Evolutionary conservation across 1,139 yeast species (phyloP).

Genomic region (Lodderomyces metapsilosis): DNA sequence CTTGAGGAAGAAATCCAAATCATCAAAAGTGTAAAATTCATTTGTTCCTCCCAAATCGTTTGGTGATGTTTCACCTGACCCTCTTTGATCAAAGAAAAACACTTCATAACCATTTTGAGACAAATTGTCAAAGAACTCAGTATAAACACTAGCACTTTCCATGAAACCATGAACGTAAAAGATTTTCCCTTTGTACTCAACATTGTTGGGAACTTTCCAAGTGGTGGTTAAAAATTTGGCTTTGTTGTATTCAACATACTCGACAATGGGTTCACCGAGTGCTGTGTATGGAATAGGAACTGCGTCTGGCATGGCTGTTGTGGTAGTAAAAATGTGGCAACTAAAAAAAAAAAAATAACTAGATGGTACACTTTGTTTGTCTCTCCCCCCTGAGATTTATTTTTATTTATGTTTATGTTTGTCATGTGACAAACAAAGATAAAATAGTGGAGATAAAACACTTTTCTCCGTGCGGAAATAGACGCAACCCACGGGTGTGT

Average conservation of each 20-base stretch:
- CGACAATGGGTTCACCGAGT: conserved; percentile 28
- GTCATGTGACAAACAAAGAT: too few species aligned
- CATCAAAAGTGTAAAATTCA: conserved; percentile 63
- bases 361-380: too few species aligned
- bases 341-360: too few species aligned
- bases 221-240: conserved; percentile 40
- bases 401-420: too few species aligned
- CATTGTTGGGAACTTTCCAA: conserved; percentile 39
- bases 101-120: conserved; percentile 66
- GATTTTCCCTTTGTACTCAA: conserved; percentile 51
- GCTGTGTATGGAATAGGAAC: conserved; percentile 34
- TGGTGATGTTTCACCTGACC: conserved; percentile 76
- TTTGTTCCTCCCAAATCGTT: conserved; percentile 65
- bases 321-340: too few species aligned
- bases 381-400: too few species aligned
- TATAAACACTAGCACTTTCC: conserved; percentile 58
- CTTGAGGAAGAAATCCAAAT: conserved; percentile 64
- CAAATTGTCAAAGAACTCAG: conserved; percentile 58
- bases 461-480: too few species aligned
- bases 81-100: conserved; percentile 82
- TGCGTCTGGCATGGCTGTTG: conserved; percentile 6
- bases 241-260: conserved; percentile 32
- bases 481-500: too few species aligned
- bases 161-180: conserved; percentile 80
- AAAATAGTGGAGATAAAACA: too few species aligned